Conservation (phyloP, 1,284 basidiomycete genomes). For the Apiotrichum akiyoshidainum region DNA sequence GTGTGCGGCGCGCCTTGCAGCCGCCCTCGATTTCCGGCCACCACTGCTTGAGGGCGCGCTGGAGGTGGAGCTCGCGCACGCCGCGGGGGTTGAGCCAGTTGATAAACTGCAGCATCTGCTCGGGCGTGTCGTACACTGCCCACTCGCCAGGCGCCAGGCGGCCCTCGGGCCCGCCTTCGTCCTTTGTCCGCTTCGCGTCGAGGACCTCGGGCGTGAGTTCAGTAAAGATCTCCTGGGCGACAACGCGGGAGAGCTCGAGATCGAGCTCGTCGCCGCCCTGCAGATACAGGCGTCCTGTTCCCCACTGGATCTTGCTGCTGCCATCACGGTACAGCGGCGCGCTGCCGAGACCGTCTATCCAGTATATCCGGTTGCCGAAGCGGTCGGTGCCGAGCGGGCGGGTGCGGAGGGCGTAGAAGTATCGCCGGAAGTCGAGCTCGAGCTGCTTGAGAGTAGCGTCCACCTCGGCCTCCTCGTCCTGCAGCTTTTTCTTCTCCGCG, state of each 20-base stretch:
- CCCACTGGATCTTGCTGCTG: constrained; percentile 64
- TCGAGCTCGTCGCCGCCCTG: constrained; percentile 83
- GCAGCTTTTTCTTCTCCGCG: constrained; percentile 69
- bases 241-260: constrained; percentile 55
- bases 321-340: constrained; percentile 65
- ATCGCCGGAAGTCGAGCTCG: constrained; percentile 87
- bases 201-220: constrained; percentile 44
- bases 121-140: constrained; percentile 80
- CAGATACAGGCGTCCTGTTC: constrained; percentile 82
- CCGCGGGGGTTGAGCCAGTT: constrained; percentile 91
- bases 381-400: constrained; percentile 86
- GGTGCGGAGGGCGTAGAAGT: constrained; percentile 75
- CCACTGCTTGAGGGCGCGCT: constrained; percentile 77
- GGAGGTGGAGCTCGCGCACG: constrained; percentile 76
- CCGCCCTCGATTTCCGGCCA: constrained; percentile 78
- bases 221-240: constrained; percentile 54
- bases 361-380: constrained; percentile 94
- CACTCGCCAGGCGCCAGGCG: constrained; percentile 74
- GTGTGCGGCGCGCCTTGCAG: constrained; percentile 52
- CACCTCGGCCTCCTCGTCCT: constrained; percentile 79
- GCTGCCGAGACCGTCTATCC: constrained; percentile 94
- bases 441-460: constrained; percentile 76
- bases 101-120: constrained; percentile 79
- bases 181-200: constrained; percentile 60
- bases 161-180: constrained; percentile 64